Conservation (phyloP, 2,329 filamentous ascomycete genomes). For the Botrytis porri region DNA sequence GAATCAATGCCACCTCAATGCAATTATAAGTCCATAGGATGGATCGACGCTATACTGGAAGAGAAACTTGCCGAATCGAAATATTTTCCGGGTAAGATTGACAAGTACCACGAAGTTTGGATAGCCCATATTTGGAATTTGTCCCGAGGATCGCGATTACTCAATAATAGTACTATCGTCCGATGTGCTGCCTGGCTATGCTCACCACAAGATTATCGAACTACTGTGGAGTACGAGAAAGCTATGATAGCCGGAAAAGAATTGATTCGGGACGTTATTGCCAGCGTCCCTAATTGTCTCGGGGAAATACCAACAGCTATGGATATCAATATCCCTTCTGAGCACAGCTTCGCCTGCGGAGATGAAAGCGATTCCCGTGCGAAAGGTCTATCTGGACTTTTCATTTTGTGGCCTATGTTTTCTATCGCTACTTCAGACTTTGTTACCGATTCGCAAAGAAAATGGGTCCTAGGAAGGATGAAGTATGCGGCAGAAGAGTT, state of each 20-base stretch:
- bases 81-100: slow-evolving; percentile 52
- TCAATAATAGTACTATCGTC: slow-evolving; percentile 53
- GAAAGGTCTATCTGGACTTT: slow-evolving; percentile 29
- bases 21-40: slow-evolving; percentile 50
- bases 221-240: slow-evolving; percentile 58
- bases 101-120: slow-evolving; percentile 57
- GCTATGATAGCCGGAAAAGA: slow-evolving; percentile 50
- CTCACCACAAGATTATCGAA: slow-evolving; percentile 58
- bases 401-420: slow-evolving; percentile 32
- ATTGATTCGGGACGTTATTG: slow-evolving; percentile 56
- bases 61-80: not conserved
- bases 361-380: slow-evolving; percentile 34
- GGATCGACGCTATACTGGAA: slow-evolving; percentile 44
- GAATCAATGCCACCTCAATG: slow-evolving; percentile 48
- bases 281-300: slow-evolving; percentile 58
- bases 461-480: slow-evolving; percentile 29
- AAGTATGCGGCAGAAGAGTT: slow-evolving; percentile 29
- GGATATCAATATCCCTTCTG: slow-evolving; percentile 20
- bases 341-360: slow-evolving; percentile 52
- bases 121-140: slow-evolving; percentile 58
- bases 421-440: slow-evolving; percentile 30
- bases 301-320: slow-evolving; percentile 42
- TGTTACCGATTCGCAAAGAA: slow-evolving; percentile 24
- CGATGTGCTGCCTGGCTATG: slow-evolving; percentile 59
- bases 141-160: slow-evolving; percentile 51